These are phyloP conservation scores for Alnus glutinosa DNA, from an alignment of 306 rosid species.

Conservation along the genomic window DNA sequence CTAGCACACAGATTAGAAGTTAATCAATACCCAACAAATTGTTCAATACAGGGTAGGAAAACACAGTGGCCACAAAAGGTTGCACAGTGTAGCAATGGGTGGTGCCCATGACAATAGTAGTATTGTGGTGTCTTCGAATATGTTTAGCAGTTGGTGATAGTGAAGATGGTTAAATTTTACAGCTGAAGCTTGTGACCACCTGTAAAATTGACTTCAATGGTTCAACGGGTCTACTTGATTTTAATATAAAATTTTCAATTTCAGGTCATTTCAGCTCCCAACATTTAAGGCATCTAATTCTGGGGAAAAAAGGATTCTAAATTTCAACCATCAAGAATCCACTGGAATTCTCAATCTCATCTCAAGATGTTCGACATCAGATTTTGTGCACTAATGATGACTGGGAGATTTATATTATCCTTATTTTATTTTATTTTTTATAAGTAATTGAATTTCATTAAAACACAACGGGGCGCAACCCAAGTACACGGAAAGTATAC, in stretches of 20 bases:
- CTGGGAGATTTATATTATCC: slow-evolving; percentile 6
- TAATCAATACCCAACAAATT: not conserved
- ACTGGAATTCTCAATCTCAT: not conserved
- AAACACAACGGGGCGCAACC: too few relatives aligned
- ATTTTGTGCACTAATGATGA: not conserved
- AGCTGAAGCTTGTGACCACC: not conserved
- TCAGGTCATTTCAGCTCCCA: not conserved
- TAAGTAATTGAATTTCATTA: too few relatives aligned
- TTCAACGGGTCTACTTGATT: not conserved
- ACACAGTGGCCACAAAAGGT: not conserved
- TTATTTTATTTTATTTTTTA: not conserved
- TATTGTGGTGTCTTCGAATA: not conserved
- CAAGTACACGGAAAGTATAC: too few relatives aligned
- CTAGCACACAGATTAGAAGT: not conserved
- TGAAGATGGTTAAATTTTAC: not conserved
- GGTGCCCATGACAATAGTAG: not conserved
- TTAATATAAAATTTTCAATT: not conserved
- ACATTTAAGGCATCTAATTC: not conserved
- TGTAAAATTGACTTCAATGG: not conserved
- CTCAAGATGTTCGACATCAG: not conserved
- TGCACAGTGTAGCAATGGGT: not conserved
- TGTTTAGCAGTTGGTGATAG: not conserved
- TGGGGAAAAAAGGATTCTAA: not conserved
- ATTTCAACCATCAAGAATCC: not conserved
- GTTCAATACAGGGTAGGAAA: not conserved